Base-by-base conservation (phyloP, 768 basidiomycete genomes). In the Agrocybe chaxingu region DNA sequence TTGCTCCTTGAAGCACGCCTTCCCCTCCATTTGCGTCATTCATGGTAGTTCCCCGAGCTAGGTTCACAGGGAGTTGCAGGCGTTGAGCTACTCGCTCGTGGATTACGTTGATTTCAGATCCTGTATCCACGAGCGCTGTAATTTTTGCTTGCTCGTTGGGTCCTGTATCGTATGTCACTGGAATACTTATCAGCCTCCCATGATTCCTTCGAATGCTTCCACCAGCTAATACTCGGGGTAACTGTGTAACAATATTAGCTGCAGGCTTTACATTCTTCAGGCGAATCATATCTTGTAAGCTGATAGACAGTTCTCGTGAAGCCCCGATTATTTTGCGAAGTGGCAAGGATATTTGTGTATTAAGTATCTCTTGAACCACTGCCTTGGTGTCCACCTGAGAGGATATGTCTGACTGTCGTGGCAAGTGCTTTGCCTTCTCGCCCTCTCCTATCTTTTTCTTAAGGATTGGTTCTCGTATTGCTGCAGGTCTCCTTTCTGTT, bases 21-120 rank as follows among this genome's bases (percentile, higher is more conserved):
- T 54, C 47, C 2, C 60, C 62, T 2, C 66, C 65, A 53, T 66
- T 70, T 0, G 63, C 66, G 45, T 70, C 67, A 32, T 47, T 50
- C 56, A 67, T 61, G 0, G 11, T 43, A 1, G 51, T 57, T 0
- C n/a, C 9, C 8, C 47, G 9, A 1, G 18, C 37, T 10, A 57
- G 47, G 10, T 65, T 59, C 1, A 65, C 50, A 1, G 59, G 51
- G 3, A 51, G 19, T 1, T 47, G 40, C 1, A 52, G 42, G 1
- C 8, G 13, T 1, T 55, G 42, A 0, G 56, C 64, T 2, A 58
- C 7, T 3, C 55, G 49, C 7, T 48, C 13, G 0, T 48, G 42
- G 0, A 59, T 51, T 11, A 67, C 52, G 48, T 65, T 64, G 4
- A 67, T n/a, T 42, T 64, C 54, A n/a, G 62, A 66, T 30, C 64